A percentile compares a stretch with the other conserved stretches of the same genome.
phyloP scores from a whole-genome alignment of 306 rosid genomes.

The Dalbergia cultrata region DNA sequence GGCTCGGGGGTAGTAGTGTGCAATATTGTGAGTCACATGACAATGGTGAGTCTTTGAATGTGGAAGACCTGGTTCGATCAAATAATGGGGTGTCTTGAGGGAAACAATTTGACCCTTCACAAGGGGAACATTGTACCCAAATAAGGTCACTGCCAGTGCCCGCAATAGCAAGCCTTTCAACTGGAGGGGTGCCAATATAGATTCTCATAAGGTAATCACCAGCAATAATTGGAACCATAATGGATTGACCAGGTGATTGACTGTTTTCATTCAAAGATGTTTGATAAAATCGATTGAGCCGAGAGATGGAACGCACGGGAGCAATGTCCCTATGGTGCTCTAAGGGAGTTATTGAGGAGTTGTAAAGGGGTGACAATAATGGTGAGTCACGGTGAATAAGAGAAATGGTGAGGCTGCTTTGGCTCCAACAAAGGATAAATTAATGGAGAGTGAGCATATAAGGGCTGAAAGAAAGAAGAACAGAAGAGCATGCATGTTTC shows the following conservation, averaged over 20 bases:
- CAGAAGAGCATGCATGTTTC: not conserved
- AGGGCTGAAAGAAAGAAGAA: not conserved
- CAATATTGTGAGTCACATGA: constrained; percentile 32
- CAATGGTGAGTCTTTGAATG: not conserved
- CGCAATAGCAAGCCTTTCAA: constrained; percentile 24
- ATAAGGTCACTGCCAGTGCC: constrained; percentile 48
- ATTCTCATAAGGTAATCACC: constrained; percentile 43
- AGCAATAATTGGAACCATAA: not conserved
- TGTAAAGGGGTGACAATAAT: constrained; percentile 13
- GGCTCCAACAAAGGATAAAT: not conserved
- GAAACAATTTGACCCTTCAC: not conserved
- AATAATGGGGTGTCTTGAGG: constrained; percentile 26
- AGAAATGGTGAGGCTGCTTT: not conserved
- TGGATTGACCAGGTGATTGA: not conserved
- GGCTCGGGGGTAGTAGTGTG: rapidly evolving
- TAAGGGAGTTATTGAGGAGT: constrained; percentile 8
- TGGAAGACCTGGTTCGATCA: constrained; percentile 31
- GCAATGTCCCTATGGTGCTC: not conserved
- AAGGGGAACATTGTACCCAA: constrained; percentile 50
- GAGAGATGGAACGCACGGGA: not conserved
- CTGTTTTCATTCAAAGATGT: too few species aligned
- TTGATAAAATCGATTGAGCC: not conserved
- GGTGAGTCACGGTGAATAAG: constrained; percentile 43
- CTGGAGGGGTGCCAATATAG: constrained; percentile 45
- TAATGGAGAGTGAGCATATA: not conserved